Evolutionary conservation across 768 basidiomycete species (phyloP), one percentile per base, ranked within the genome.

Genomic region (Tremella yokohamensis): DNA sequence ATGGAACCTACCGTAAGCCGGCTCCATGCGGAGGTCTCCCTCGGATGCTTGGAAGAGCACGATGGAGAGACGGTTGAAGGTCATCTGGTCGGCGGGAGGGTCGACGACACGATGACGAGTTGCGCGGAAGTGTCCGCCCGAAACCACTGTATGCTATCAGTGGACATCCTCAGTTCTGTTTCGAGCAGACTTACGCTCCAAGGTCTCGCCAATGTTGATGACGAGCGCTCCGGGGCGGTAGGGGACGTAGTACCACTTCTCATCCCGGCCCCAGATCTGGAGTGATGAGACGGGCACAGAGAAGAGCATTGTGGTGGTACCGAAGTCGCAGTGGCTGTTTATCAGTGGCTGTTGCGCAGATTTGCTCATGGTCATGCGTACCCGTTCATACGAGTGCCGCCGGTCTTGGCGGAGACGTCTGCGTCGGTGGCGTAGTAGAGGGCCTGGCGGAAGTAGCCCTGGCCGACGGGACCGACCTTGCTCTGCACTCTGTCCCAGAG

Each of bases 151-250:
- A 45, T 16, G 15, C 11, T 6, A 15, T 45, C 42, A 45, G 42
- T 22, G 29, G 29, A 34, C 29, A 6, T 6, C 4, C 42, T 45
- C 42, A 4, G n/a, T 6, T 6, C 6, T 45, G n/a, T 18, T 4
- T 8, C 22, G 15, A 8, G 15, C 7, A 4, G 4, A 49, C 59
- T 61, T 26, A 64, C 63, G 37, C 37, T 72, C 68, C 1, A 72
- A 57, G 1, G 66, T 67, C 24, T 73, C 71, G 8, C 68, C 71
- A 18, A 73, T 67, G 61, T 73, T 73, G 58, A 73, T 63, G 3
- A 73, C 66, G 19, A 73, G 48, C 1, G 71, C 61, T 15, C 71
- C 71, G 1, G 63, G 62, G 1, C 57, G 53, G 55, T 73, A 68
- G 16, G 52, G 53, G 39, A 66, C 71, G 38, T 68, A 73, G 42